Base-by-base conservation (phyloP, 192 early-diverging fungal species). In the Backusella tuberculispora region DNA sequence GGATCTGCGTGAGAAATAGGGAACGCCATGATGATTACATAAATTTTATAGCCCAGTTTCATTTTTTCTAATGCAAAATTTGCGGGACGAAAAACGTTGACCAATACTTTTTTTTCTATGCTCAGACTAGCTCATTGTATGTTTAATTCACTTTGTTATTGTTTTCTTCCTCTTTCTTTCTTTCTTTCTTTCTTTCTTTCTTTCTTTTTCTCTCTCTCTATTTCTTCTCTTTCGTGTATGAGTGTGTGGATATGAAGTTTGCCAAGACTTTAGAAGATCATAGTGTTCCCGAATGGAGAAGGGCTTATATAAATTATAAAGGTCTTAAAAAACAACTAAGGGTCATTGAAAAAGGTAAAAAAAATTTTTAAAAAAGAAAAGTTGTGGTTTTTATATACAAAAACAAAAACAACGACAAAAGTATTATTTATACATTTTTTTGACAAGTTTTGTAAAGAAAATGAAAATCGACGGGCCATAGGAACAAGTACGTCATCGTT, bases 221-320 rank as follows among this genome's bases (percentile, higher is more conserved):
- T 34, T 34, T 34, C 29, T 34, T 34, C 29, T 34, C 29, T 2
- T 0, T 34, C n/a, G n/a, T 34, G 2, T 34, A 34, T 34, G 29
- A 34, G 29, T 34, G 29, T n/a, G n/a, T 7, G n/a, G 4, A 26
- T 66, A 93, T 93, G 91, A 90, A 90, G 74, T 93, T 93, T 82
- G 90, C 91, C 76, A 90, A 92, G 69, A 89, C 90, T 45, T 79
- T 93, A 1, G 87, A 89, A 66, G 81, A 88, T 24, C 89, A 93
- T 76, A 87, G 86, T 44, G 87, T 92, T 41, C 88, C 92, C 17
- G 92, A 93, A 74, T 93, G 92, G 92, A 81, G 84, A 73, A 88
- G 88, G 66, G 90, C 87, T 74, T 93, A 93, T 68, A 87, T 90
- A 38, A 84, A 92, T 78, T 93, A 93, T 76, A 83, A 84, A 69